Conservation (phyloP, 2,329 filamentous ascomycete genomes). For the Talaromyces sp. region DNA sequence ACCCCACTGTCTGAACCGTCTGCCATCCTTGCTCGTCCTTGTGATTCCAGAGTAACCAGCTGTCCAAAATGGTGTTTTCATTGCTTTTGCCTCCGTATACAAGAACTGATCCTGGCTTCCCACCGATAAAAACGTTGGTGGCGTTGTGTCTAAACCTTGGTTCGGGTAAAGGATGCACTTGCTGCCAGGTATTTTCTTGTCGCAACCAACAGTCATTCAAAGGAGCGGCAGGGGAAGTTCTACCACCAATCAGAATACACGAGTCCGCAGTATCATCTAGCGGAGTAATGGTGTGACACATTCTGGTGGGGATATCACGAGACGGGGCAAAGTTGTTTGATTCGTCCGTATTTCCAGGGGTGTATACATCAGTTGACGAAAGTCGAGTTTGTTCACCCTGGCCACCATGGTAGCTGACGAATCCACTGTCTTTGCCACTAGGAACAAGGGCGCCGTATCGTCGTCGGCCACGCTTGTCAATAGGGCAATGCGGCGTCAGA, state of each 20-base stretch:
- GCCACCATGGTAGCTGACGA: slow-evolving; percentile 46
- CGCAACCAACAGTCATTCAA: slow-evolving; percentile 77
- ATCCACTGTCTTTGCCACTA: slow-evolving; percentile 27
- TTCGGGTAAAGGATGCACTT: slow-evolving; percentile 66
- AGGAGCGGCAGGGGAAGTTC: slow-evolving; percentile 71
- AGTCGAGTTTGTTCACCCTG: slow-evolving; percentile 52
- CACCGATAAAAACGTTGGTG: slow-evolving; percentile 46
- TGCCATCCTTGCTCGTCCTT: slow-evolving; percentile 53
- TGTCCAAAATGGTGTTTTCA: slow-evolving; percentile 51
- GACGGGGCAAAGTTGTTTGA: slow-evolving; percentile 50
- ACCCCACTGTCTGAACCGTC: slow-evolving; percentile 38
- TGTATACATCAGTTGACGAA: slow-evolving; percentile 50
- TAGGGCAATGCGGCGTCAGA: slow-evolving; percentile 25
- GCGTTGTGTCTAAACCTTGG: slow-evolving; percentile 76
- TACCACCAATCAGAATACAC: slow-evolving; percentile 72
- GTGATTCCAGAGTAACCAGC: slow-evolving; percentile 59
- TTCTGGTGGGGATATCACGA: slow-evolving; percentile 47
- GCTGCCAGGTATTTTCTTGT: slow-evolving; percentile 64
- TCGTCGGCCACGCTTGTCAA: slow-evolving; percentile 51
- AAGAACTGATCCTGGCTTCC: slow-evolving; percentile 52
- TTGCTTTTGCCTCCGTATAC: slow-evolving; percentile 65
- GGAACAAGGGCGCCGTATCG: slow-evolving; percentile 64
- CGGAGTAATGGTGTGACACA: slow-evolving; percentile 77
- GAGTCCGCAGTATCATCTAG: slow-evolving; percentile 54
- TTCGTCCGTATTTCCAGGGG: slow-evolving; percentile 48